A percentile compares a stretch with the other conserved stretches of the same genome.
These are phyloP conservation scores for Pseudogymnoascus sp. DNA, from an alignment of 2,329 filamentous ascomycete genomes.

Conservation along the genomic window DNA sequence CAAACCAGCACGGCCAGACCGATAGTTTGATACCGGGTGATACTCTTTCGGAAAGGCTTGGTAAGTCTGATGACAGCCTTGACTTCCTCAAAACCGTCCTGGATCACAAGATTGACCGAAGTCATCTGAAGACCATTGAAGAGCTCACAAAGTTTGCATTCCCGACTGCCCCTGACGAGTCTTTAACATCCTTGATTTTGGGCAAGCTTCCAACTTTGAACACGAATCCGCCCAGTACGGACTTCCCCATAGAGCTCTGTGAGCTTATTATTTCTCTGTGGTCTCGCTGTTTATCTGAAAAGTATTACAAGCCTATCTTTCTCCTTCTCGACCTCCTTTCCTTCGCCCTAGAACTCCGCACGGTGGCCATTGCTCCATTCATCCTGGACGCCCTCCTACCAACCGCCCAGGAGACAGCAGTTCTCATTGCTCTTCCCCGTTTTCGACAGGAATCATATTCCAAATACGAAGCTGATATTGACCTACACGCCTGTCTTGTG, in stretches of 20 bases:
- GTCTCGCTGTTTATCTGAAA: conserved; percentile 57
- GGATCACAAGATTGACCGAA: conserved; percentile 30
- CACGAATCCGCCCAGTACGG: conserved; percentile 39
- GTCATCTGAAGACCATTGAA: conserved; percentile 57
- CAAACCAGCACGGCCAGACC: neutral
- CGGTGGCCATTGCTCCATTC: conserved; percentile 47
- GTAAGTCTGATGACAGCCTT: conserved; percentile 33
- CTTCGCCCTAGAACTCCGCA: conserved; percentile 55
- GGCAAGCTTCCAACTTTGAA: conserved; percentile 55
- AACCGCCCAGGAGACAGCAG: conserved; percentile 48
- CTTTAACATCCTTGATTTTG: conserved; percentile 59
- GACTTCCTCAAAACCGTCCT: conserved; percentile 29
- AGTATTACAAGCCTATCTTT: conserved; percentile 51
- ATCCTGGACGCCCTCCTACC: conserved; percentile 50
- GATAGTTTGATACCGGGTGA: conserved; percentile 23
- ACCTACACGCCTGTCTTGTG: conserved; percentile 54
- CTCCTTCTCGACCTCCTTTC: conserved; percentile 56
- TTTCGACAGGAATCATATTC: conserved; percentile 35
- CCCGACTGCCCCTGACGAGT: conserved; percentile 52
- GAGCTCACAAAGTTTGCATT: conserved; percentile 55
- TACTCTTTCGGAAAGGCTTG: conserved; percentile 30
- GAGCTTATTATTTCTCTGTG: conserved; percentile 58
- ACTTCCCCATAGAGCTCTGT: conserved; percentile 53
- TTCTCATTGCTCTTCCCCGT: conserved; percentile 40
- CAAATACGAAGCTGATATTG: conserved; percentile 46